Evolutionary conservation across 129 eudicot species (phyloP).

Genomic region (Scalesia atractyloides): DNA sequence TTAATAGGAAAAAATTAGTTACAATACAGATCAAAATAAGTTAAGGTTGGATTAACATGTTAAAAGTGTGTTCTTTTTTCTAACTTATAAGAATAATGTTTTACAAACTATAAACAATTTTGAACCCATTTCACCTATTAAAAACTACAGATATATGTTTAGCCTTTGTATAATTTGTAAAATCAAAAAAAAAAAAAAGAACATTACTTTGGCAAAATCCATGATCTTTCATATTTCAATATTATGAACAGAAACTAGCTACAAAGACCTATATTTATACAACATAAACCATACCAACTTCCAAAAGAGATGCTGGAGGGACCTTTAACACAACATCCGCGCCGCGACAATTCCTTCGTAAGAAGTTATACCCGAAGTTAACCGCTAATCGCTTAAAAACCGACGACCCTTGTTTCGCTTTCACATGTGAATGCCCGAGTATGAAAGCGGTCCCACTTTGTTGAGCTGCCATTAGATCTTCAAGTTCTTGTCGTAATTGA

Average conservation of each 20-base stretch:
- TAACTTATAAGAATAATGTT: too few species aligned
- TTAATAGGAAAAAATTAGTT: background rate
- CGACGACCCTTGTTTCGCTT: constrained; percentile 88
- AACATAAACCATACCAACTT: constrained; percentile 94
- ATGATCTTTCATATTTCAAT: constrained; percentile 12
- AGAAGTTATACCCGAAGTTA: constrained; percentile 71
- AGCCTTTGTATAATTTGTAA: background rate
- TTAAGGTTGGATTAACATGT: background rate
- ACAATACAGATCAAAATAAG: background rate
- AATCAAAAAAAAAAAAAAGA: background rate
- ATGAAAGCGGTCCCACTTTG: constrained; percentile 84
- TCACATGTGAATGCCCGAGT: constrained; percentile 78
- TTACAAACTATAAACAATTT: background rate
- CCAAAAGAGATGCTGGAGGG: constrained; percentile 79
- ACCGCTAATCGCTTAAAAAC: constrained; percentile 64
- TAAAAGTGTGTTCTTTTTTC: too few species aligned
- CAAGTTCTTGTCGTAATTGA: constrained; percentile 56
- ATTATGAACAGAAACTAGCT: constrained; percentile 35
- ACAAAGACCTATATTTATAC: constrained; percentile 41
- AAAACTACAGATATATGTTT: background rate
- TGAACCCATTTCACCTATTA: background rate
- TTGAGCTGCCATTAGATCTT: constrained; percentile 64
- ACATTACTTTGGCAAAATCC: constrained; percentile 10
- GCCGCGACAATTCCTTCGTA: constrained; percentile 79
- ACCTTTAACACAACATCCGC: constrained; percentile 69